Conservation (phyloP, 1,284 basidiomycete genomes). For the Ustilago shanxiensis region DNA sequence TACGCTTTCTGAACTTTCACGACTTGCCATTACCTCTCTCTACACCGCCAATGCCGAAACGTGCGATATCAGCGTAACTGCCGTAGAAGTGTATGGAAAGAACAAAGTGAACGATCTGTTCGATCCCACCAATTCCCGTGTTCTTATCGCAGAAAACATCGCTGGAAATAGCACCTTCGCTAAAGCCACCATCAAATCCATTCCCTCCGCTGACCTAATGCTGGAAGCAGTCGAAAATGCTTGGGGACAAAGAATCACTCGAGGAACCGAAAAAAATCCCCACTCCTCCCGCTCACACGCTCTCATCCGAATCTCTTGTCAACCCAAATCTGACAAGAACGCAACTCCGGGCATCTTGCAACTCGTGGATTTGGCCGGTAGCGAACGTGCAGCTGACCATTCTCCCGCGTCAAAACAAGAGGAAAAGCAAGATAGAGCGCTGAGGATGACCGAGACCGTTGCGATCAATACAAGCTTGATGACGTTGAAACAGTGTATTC, state of each 20-base stretch:
- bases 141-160: constrained; percentile 27
- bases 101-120: constrained; percentile 36
- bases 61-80: constrained; percentile 10
- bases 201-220: constrained; percentile 6
- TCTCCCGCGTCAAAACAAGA: not conserved
- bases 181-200: constrained; percentile 12
- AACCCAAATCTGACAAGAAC: constrained; percentile 13
- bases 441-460: constrained; percentile 33
- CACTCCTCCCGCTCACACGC: constrained; percentile 23
- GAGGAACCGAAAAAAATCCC: constrained; percentile 35
- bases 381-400: constrained; percentile 28
- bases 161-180: constrained; percentile 21
- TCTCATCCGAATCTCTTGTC: constrained; percentile 25
- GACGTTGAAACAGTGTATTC: constrained; percentile 40
- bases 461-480: constrained; percentile 46
- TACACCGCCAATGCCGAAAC: not conserved
- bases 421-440: not conserved
- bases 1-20: constrained; percentile 26
- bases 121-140: constrained; percentile 14
- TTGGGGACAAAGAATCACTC: constrained; percentile 22
- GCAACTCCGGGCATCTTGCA: constrained; percentile 32
- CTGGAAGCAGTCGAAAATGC: constrained; percentile 17
- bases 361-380: constrained; percentile 33
- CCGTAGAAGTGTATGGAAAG: constrained; percentile 41
- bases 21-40: constrained; percentile 13